A percentile compares a stretch with the other conserved stretches of the same genome.
Evolutionary conservation across 805 yeast genomes (phyloP).

Genomic region (Torulaspora franciscae): DNA sequence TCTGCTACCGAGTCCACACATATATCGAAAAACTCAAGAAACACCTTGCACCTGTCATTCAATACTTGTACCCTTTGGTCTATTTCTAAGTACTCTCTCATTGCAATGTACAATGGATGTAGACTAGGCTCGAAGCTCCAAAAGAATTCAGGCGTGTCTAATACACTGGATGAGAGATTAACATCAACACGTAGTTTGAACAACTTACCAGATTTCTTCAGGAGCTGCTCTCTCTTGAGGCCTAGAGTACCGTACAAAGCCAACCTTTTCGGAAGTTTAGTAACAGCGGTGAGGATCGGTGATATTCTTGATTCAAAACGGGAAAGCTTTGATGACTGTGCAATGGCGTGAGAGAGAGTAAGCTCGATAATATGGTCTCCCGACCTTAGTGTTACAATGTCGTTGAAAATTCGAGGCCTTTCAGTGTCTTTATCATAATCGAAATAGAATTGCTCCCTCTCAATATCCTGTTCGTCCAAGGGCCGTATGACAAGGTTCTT

Average conservation of each 20-base stretch:
- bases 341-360: conserved; percentile 93
- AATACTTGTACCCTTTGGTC: conserved; percentile 92
- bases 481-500: conserved; percentile 63
- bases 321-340: conserved; percentile 89
- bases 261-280: conserved; percentile 81
- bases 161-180: conserved; percentile 79
- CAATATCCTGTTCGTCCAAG: conserved; percentile 81
- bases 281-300: conserved; percentile 71
- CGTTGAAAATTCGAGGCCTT: conserved; percentile 79
- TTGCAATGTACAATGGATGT: conserved; percentile 85
- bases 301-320: conserved; percentile 90
- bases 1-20: conserved; percentile 93
- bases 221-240: conserved; percentile 72
- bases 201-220: conserved; percentile 84
- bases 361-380: conserved; percentile 91
- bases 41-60: conserved; percentile 90
- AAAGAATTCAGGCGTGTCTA: conserved; percentile 94
- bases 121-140: conserved; percentile 96
- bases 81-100: conserved; percentile 87
- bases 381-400: conserved; percentile 82
- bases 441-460: conserved; percentile 67
- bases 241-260: conserved; percentile 89
- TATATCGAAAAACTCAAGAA: conserved; percentile 86
- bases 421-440: conserved; percentile 52
- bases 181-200: conserved; percentile 92